Conservation (phyloP, 1,284 basidiomycete species). For the Cutaneotrichosporon cutaneum region DNA sequence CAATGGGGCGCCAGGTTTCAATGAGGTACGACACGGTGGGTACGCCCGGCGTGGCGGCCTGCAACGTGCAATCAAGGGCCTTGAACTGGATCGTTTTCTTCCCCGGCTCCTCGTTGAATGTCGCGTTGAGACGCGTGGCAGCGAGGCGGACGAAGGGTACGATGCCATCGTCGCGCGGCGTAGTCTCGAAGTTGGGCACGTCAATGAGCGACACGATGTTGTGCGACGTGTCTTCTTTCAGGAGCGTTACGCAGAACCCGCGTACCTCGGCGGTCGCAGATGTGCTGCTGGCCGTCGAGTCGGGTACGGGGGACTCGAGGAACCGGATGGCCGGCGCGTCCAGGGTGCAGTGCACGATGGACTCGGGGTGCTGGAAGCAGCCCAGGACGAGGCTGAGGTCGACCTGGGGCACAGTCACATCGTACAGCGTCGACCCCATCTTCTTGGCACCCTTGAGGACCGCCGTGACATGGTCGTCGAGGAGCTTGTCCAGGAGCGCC, state of each 20-base stretch:
- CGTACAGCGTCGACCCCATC: slow-evolving; percentile 13
- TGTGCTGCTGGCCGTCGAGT: neutral
- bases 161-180: slow-evolving; percentile 2
- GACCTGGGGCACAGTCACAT: slow-evolving; percentile 14
- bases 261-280: slow-evolving; percentile 7
- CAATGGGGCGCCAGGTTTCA: slow-evolving; percentile 21
- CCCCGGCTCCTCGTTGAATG: slow-evolving; percentile 4
- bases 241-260: neutral
- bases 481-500: slow-evolving; percentile 19
- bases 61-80: slow-evolving; percentile 9
- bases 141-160: slow-evolving; percentile 12
- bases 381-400: slow-evolving; percentile 18
- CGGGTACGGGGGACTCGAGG: slow-evolving; percentile 11
- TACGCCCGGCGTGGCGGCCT: slow-evolving; percentile 26
- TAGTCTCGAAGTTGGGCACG: slow-evolving; percentile 11
- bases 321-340: slow-evolving; percentile 8
- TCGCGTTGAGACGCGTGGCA: slow-evolving; percentile 2
- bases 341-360: slow-evolving; percentile 1
- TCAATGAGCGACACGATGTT: slow-evolving; percentile 16
- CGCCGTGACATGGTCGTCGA: slow-evolving; percentile 13
- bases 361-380: slow-evolving; percentile 13
- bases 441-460: slow-evolving; percentile 11
- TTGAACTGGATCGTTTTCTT: slow-evolving; percentile 18
- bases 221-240: slow-evolving; percentile 1
- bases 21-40: slow-evolving; percentile 21